Percentiles rank a stretch among this genome's conserved stretches.
These are phyloP conservation scores for Hypomontagnella monticulosa DNA, from an alignment of 495 filamentous ascomycete species.

Conservation along the genomic window DNA sequence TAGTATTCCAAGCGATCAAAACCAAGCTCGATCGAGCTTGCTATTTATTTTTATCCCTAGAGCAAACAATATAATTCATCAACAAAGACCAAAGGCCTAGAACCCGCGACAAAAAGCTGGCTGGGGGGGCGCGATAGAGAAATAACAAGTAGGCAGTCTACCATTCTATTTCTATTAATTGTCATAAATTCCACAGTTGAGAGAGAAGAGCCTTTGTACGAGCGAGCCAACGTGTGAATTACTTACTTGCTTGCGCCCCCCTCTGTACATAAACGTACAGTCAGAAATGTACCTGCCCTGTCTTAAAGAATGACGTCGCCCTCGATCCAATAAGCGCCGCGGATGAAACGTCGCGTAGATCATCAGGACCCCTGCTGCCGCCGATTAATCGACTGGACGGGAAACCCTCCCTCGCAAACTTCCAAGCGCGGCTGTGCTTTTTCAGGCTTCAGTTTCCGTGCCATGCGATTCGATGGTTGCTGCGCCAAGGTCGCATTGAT, in stretches of 20 bases:
- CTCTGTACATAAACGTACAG: not conserved
- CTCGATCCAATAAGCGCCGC: constrained; percentile 25
- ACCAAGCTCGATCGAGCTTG: no score
- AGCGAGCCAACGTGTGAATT: no score
- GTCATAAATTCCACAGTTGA: no score
- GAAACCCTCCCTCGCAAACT: not conserved
- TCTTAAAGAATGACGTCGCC: constrained; percentile 35
- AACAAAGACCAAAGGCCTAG: no score
- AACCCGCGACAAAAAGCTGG: no score
- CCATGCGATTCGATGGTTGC: constrained; percentile 19
- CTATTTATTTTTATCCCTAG: no score
- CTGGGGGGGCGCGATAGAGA: no score
- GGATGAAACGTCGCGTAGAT: constrained; percentile 37
- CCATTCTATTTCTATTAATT: no score
- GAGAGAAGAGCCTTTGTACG: no score
- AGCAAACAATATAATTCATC: no score
- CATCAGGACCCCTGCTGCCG: constrained; percentile 19
- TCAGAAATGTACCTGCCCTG: constrained; percentile 3
- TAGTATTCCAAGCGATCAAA: not conserved
- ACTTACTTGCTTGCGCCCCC: constrained; percentile 1
- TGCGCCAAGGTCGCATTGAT: not conserved
- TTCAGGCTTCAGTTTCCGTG: constrained; percentile 11
- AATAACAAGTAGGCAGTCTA: no score
- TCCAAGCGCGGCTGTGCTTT: constrained; percentile 33
- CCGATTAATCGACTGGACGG: constrained; percentile 35